Evolutionary conservation across 129 eudicot species (phyloP), one percentile per base, ranked within the genome.

Genomic region (Ambrosia artemisiifolia): DNA sequence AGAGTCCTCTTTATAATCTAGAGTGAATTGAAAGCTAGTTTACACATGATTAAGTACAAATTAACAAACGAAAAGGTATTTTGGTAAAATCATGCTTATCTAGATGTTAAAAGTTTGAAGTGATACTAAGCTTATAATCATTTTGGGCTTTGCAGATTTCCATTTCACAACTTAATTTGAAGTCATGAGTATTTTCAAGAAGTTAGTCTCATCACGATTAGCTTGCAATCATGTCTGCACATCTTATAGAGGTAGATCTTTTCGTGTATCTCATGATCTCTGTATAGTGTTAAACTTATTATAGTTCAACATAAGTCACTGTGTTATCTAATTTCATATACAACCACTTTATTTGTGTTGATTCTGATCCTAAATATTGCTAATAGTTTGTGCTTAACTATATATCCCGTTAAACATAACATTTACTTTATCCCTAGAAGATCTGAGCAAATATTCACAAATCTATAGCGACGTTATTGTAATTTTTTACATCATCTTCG

Each of bases 131-230:
- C 53, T 30, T 34, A 67, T 48, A 20, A 70, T 69, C 49, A 14
- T 56, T 69, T 70, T 32, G 30, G 9, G 60, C 24, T 40, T 46
- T 71, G 40, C 77, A 78, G 82, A 18, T 63, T 63, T 62, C 9
- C 30, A 3, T 43, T 62, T 61, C 28, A 24, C 16, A 20, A 36
- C 71, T 70, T 71, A 18, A 14, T 55, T 63, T 19, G 17, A 20
- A 30, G 53, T 47, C 53, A 85, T 87, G 86, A 87, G 78, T 76
- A 32, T 87, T 42, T 80, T 87, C 77, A 90, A 80, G 81, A 81
- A 65, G 81, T 46, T 90, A 78, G 47, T 54, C 14, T 78, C 87
- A 75, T 48, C 80, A 60, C 78, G 69, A 49, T 60, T 18, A 75
- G 79, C 73, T 17, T 12, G 7, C 57, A 16, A 68, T 30, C 80